Evolutionary conservation across 1,284 basidiomycete species (phyloP), one percentile per base, ranked within the genome.

Genomic region (Apiotrichum gracile): DNA sequence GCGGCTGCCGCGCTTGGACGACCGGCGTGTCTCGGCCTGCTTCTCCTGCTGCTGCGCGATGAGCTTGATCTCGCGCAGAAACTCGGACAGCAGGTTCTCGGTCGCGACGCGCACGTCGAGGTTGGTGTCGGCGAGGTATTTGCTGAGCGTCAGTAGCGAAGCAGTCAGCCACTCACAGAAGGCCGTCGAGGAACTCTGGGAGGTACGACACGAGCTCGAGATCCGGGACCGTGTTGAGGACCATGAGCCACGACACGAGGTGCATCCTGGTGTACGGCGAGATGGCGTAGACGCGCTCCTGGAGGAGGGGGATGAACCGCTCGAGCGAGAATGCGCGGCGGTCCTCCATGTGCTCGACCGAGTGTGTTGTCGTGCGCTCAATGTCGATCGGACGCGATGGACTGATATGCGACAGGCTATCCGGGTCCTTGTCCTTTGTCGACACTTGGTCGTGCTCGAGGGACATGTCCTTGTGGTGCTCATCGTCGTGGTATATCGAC

Each of bases 211-310:
- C 88, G 22, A 99, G 81, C 71, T 98, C 93, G 47, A 98, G 79
- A 69, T 98, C 93, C 1, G 96, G 96, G 1, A 98, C 90, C 6
- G 92, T 96, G 69, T 97, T 92, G 37, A 99, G 82, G 2, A 97
- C 89, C 44, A 85, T 90, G 58, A 98, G 88, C 96, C 96, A 99
- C 10, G 89, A 88, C 39, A 97, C 90, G 27, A 99, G 82, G 71
- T 94, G 98, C 72, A 89, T 97, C 60, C 96, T 80, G 1, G 94
- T 96, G 71, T 97, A 94, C 1, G 96, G 94, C 68, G 87, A 94
- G 66, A 97, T 79, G 61, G 97, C 94, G 66, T 94, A 89, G 58
- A 98, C 93, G 55, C 94, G 81, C 63, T 98, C 93, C 33, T 87
- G 83, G 13, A 98, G 82, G 17, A 99, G 80, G 12, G 96, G 96